phyloP scores from a whole-genome alignment of 129 eudicot species.

The Deinandra increscens region DNA sequence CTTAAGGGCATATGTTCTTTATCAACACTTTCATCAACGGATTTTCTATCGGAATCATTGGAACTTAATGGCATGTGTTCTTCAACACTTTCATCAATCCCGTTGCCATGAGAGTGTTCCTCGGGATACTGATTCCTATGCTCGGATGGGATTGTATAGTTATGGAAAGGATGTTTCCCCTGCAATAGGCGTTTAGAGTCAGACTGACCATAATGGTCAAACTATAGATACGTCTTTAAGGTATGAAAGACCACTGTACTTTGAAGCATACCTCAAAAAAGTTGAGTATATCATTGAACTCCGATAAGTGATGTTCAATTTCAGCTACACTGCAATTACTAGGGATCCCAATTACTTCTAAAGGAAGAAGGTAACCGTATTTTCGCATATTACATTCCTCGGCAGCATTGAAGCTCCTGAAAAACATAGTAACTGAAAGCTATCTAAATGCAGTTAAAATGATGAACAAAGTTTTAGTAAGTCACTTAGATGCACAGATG shows the following conservation, averaged over 20 bases:
- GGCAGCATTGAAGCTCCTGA: slow-evolving; percentile 88
- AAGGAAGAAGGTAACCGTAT: slow-evolving; percentile 90
- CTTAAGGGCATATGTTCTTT: slow-evolving; percentile 22
- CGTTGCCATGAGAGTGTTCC: slow-evolving; percentile 27
- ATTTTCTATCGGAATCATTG: slow-evolving; percentile 14
- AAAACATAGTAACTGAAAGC: not conserved
- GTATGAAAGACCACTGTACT: not conserved
- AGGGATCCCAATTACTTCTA: slow-evolving; percentile 72
- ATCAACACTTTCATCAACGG: slow-evolving; percentile 1
- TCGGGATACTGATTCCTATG: slow-evolving; percentile 46
- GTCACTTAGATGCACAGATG: slow-evolving; percentile 7
- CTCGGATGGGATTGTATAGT: slow-evolving; percentile 66
- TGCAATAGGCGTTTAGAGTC: slow-evolving; percentile 33
- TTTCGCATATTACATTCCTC: slow-evolving; percentile 79
- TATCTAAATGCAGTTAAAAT: not conserved
- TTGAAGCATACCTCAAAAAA: slow-evolving; percentile 60
- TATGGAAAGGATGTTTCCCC: slow-evolving; percentile 95
- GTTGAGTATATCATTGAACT: slow-evolving; percentile 55
- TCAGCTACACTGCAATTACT: slow-evolving; percentile 48
- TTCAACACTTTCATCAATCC: slow-evolving; percentile 36
- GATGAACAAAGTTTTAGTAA: not conserved
- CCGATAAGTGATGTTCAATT: slow-evolving; percentile 62
- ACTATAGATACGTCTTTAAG: not conserved
- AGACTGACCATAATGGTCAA: slow-evolving; percentile 8
- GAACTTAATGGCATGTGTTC: slow-evolving; percentile 15